Base-by-base conservation (phyloP, 352 stramenopile genomes). In the Pythium biforme region DNA sequence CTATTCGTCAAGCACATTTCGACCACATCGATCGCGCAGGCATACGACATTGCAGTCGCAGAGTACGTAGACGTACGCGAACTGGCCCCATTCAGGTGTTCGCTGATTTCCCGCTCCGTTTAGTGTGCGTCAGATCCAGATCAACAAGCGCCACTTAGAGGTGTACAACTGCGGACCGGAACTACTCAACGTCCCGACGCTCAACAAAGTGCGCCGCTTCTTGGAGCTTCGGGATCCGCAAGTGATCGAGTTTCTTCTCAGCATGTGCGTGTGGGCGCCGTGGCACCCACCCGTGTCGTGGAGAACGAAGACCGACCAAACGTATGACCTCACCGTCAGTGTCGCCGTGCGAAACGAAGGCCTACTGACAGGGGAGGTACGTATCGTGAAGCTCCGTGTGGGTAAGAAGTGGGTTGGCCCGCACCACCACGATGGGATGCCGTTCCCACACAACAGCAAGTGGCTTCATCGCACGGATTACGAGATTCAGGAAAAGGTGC, bases 381-480 rank as follows among this genome's bases (percentile, higher is more conserved):
- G 75, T 11, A 52, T 88, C 14, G 69, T 89, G 22, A 68, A 69
- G 15, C 60, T 91, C 45, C 76, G 81, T 5, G 69, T 89, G 9
- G 81, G 79, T 12, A 72, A 65, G 39, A 89, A 88, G 48, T 91
- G 81, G 81, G 70, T 89, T 26, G 81, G 81, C 7, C 72, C 79
- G 10, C 79, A 91, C 49, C 79, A 87, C 58, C 68, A 88, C 43
- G 82, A 86, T 26, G 40, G 3, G 22, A 71, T 88, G 64, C 12
- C 53, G 0, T 66, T 82, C 11, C 25, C 46, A 4, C 53, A 64
- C 19, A 76, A 76, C 57, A 76, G 54, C 33, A 69, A 69, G 47
- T 88, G 81, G 81, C 68, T 91, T 45, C 81, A 91, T 33, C 76
- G 81, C 8, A 79, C 82, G 1, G 79, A 91, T 50, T 91, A 88